Evolutionary conservation across 352 stramenopile genomes (phyloP).

Genomic region (Elongisporangium prolatum): DNA sequence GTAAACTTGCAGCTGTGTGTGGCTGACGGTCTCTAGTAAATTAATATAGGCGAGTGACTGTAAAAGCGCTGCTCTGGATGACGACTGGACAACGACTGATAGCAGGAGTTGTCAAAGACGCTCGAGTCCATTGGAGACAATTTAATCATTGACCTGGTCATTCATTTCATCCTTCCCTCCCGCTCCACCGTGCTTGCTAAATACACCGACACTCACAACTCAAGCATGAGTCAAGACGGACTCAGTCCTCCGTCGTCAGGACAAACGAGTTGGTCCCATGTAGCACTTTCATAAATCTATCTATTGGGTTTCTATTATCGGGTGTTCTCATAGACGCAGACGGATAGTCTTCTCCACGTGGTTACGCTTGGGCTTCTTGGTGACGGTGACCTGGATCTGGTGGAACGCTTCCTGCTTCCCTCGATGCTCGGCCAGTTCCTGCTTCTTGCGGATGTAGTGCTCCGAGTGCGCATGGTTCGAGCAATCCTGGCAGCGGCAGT

Average conservation of each 20-base stretch:
- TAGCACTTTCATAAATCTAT: background rate
- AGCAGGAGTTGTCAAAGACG: background rate
- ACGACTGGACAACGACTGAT: background rate
- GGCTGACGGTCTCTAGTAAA: no score
- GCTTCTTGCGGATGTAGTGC: constrained; percentile 14
- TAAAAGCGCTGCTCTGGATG: background rate
- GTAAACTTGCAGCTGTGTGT: background rate
- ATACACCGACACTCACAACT: no score
- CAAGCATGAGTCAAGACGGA: no score
- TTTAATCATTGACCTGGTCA: background rate
- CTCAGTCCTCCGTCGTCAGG: no score
- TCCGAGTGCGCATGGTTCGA: constrained; percentile 75
- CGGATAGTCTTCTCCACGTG: constrained; percentile 51
- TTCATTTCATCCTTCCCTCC: no score
- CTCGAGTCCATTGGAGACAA: background rate
- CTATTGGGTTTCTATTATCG: background rate
- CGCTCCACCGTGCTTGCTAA: no score
- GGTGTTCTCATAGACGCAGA: constrained; percentile 15
- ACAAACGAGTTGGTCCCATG: no score
- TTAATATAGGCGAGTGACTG: background rate
- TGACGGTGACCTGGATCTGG: constrained; percentile 59
- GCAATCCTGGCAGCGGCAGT: constrained; percentile 95
- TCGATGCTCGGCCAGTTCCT: background rate
- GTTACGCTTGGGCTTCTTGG: constrained; percentile 66
- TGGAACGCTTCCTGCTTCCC: constrained; percentile 32